Evolutionary conservation across 164 flowering plant genomes (phyloP).

Genomic region (Magnolia sinica): DNA sequence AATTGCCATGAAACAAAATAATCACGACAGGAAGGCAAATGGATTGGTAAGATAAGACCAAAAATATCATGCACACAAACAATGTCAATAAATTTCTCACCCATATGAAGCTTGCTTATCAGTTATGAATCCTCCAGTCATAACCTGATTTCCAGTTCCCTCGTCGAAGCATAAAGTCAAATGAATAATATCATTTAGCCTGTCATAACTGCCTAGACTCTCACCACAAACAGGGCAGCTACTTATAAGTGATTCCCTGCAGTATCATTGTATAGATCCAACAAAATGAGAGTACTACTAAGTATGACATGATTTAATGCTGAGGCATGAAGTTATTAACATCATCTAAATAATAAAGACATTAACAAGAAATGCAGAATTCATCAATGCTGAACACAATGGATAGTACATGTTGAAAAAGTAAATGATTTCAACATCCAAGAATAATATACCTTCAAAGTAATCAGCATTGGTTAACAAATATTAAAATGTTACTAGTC

Average conservation of each 20-base stretch:
- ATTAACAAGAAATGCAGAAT: not conserved
- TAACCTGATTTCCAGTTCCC: slow-evolving; percentile 88
- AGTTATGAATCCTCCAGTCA: slow-evolving; percentile 92
- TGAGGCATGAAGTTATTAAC: not conserved
- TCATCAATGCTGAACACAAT: not conserved
- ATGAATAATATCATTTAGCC: slow-evolving; percentile 69
- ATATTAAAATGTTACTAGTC: too few relatives aligned
- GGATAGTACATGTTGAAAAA: not conserved
- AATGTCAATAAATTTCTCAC: slow-evolving; percentile 35
- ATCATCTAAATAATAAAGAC: not conserved
- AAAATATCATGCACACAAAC: not conserved
- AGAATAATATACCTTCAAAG: too few relatives aligned
- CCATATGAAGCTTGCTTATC: slow-evolving; percentile 94
- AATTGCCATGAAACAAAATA: not conserved
- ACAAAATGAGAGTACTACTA: not conserved
- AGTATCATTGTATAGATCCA: slow-evolving; percentile 3
- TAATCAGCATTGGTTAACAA: too few relatives aligned
- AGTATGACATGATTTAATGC: not conserved
- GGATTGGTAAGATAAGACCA: not conserved
- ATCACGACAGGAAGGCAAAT: not conserved
- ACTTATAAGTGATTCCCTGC: slow-evolving; percentile 54
- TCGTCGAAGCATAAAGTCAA: slow-evolving; percentile 90
- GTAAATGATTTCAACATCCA: not conserved
- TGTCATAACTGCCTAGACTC: slow-evolving; percentile 50
- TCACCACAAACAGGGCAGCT: slow-evolving; percentile 69